Evolutionary conservation across 2,329 filamentous ascomycete species (phyloP), one percentile per base, ranked within the genome.

Genomic region (Paecilomyces sp.): DNA sequence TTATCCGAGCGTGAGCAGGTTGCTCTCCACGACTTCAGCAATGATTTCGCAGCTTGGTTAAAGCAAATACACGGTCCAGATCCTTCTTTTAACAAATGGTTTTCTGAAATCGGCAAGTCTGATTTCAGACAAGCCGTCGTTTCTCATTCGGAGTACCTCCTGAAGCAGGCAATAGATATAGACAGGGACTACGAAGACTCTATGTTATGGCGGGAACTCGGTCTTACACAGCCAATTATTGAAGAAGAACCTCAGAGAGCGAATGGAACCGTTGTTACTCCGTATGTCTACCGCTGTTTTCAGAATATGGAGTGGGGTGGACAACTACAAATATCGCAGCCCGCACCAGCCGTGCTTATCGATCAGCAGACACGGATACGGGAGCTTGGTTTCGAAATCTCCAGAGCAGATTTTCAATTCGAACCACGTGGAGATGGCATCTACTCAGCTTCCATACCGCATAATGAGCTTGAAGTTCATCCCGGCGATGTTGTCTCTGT

Each of bases 231-330:
- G 25, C 63, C 62, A 79, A 80, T 63, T 68, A 11, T 59, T 65
- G 64, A 61, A 69, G 64, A 47, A 58, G 51, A 50, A 28, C 65
- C 34, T 51, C 60, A 12, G 55, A 66, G 50, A 18, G 53, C 58
- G 11, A 54, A 51, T 53, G 50, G 56, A 62, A 93, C 90, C 0
- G 74, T 90, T 0, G 87, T 92, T 0, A 93, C 91, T 0, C 84
- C 87, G 0, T 90, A 88, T 59, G 83, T 89, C 0, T 81, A 85
- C 61, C 68, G 83, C 2, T 83, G 83, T 58, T 94, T 94, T 63
- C 76, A 79, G 2, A 74, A 87, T 22, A 81, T 91, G 59, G 57
- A 55, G 4, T 64, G 66, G 58, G 70, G 81, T 81, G 3, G 89
- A 87, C 65, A 83, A 79, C 0, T 71, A 8, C 57, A 64, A 36